phyloP scores from a whole-genome alignment of 192 early-diverging fungal genomes.

The Coemansia sp. region DNA sequence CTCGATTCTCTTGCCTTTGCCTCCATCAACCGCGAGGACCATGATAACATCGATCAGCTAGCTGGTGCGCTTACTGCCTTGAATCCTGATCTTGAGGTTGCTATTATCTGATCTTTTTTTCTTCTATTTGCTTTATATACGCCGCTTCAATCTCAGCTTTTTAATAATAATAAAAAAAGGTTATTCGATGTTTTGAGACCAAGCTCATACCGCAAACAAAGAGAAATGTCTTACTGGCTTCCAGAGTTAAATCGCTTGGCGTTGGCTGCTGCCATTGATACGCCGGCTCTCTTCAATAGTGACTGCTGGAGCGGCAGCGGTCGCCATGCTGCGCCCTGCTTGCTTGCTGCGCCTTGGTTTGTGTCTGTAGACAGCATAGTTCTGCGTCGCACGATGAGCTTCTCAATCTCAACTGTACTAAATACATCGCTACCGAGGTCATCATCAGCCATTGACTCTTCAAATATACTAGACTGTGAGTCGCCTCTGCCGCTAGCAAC shows the following conservation, averaged over 20 bases:
- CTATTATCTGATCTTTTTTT: constrained; percentile 24
- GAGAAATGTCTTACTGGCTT: neutral
- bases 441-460: neutral
- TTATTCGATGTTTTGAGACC: neutral
- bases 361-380: constrained; percentile 10
- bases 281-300: constrained; percentile 34
- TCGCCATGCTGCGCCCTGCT: constrained; percentile 4
- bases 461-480: constrained; percentile 6
- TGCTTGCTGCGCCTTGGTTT: neutral
- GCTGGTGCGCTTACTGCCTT: constrained; percentile 49
- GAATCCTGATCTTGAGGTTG: constrained; percentile 43
- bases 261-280: constrained; percentile 1
- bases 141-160: neutral
- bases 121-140: neutral
- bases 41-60: constrained; percentile 51
- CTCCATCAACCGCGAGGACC: constrained; percentile 40
- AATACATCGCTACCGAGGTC: constrained; percentile 19
- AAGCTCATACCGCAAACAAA: neutral
- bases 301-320: constrained; percentile 4
- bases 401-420: constrained; percentile 34
- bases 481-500: neutral
- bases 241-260: constrained; percentile 7
- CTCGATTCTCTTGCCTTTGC: constrained; percentile 45
- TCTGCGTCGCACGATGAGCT: constrained; percentile 38
- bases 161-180: neutral